Conservation (phyloP, 2,329 filamentous ascomycete species). For the Cladophialophora immunda region DNA sequence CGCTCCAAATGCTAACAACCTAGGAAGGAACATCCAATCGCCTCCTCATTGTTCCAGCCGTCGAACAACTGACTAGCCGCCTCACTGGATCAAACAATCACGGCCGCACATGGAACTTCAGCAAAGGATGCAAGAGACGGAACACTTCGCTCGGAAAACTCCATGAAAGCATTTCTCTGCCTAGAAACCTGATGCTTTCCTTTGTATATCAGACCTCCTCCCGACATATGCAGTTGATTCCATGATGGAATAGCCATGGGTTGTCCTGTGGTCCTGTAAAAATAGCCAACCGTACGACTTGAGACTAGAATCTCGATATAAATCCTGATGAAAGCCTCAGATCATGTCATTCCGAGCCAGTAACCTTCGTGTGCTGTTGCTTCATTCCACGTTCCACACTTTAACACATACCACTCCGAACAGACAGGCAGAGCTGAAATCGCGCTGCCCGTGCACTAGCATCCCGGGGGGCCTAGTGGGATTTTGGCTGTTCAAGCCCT, state of each 20-base stretch:
- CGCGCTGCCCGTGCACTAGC: not conserved
- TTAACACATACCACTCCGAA: not conserved
- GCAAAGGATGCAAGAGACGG: not conserved
- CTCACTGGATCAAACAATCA: not conserved
- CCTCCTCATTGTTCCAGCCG: not conserved
- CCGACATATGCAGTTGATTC: not conserved
- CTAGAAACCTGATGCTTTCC: not conserved
- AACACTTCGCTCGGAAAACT: not conserved
- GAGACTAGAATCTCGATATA: not conserved
- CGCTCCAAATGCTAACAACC: not conserved
- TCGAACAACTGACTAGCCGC: not conserved
- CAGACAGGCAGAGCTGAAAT: not conserved
- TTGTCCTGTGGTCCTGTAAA: constrained; percentile 6
- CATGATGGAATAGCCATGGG: not conserved
- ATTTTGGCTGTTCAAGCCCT: not conserved
- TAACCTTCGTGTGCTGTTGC: not conserved
- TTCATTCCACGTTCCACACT: not conserved
- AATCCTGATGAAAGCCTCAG: not conserved
- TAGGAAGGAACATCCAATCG: not conserved
- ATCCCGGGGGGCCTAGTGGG: not conserved
- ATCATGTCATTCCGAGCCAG: not conserved
- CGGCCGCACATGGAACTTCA: not conserved
- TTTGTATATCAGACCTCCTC: constrained; percentile 2
- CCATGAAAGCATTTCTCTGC: not conserved
- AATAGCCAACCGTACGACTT: not conserved